Conservation (phyloP, 169 alveolate genomes). For the Blepharisma undulans region DNA sequence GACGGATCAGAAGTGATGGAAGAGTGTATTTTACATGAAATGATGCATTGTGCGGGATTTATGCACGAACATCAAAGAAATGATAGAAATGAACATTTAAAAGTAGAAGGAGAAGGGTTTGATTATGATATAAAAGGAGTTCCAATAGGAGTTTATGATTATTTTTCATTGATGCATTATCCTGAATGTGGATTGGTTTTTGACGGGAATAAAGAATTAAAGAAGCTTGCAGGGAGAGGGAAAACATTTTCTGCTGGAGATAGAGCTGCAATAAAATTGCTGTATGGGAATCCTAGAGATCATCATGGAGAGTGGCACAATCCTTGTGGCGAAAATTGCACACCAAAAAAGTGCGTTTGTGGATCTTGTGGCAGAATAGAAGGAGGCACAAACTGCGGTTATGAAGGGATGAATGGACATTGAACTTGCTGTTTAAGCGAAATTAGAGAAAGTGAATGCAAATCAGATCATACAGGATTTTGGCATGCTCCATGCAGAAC, state of each 20-base stretch:
- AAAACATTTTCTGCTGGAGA: constrained; percentile 31
- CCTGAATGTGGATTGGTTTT: not conserved
- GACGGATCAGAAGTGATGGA: constrained; percentile 19
- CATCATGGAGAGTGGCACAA: constrained; percentile 45
- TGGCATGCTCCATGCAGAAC: constrained; percentile 13
- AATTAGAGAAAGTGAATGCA: constrained; percentile 9
- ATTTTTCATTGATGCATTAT: constrained; percentile 1
- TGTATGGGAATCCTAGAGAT: constrained; percentile 13
- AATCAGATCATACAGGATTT: constrained; percentile 25
- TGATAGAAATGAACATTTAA: not conserved
- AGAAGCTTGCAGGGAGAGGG: not conserved
- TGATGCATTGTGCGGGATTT: constrained; percentile 42
- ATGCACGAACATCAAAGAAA: not conserved
- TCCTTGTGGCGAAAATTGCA: constrained; percentile 9
- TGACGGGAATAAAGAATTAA: not conserved
- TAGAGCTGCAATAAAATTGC: constrained; percentile 12
- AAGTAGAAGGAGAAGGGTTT: not conserved
- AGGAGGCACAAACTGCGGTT: constrained; percentile 38
- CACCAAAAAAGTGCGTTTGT: not conserved
- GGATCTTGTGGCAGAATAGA: not conserved
- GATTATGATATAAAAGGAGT: not conserved
- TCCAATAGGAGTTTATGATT: not conserved
- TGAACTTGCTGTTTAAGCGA: constrained; percentile 42
- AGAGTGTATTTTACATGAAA: constrained; percentile 39
- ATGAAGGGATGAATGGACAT: constrained; percentile 35